Evolutionary conservation across 139 green algal genomes (phyloP).

Genomic region (Coelastrella sp.): DNA sequence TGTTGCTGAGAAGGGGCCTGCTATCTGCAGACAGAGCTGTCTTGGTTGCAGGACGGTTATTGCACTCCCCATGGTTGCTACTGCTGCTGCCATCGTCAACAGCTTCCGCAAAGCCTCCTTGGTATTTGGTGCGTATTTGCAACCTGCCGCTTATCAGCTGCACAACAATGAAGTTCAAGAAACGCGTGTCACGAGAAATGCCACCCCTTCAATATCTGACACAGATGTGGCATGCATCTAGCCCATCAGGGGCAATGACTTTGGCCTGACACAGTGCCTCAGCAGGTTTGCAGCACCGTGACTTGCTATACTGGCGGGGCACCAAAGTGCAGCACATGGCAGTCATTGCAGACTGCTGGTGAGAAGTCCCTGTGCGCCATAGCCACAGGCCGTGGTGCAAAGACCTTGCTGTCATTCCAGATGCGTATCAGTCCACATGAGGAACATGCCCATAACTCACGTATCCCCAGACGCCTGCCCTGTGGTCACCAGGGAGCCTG

Average conservation of each 20-base stretch:
- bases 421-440: neutral
- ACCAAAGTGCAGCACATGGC: too few relatives aligned
- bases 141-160: constrained; percentile 55
- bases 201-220: too few relatives aligned
- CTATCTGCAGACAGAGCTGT: neutral
- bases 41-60: neutral
- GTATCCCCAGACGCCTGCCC: constrained; percentile 34
- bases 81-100: neutral
- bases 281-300: too few relatives aligned
- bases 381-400: neutral
- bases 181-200: too few relatives aligned
- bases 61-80: too few relatives aligned
- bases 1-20: neutral
- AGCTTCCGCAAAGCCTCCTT: neutral
- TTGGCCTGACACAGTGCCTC: too few relatives aligned
- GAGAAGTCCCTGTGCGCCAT: neutral
- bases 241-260: too few relatives aligned
- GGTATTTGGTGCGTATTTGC: constrained; percentile 28
- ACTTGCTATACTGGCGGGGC: too few relatives aligned
- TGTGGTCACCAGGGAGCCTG: constrained; percentile 4
- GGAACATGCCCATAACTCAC: constrained; percentile 3
- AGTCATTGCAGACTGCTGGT: too few relatives aligned
- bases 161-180: neutral
- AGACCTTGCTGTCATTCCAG: too few relatives aligned
- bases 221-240: too few relatives aligned